Conservation (phyloP, 805 yeast genomes). For the Nakazawaea ishiwadae region DNA sequence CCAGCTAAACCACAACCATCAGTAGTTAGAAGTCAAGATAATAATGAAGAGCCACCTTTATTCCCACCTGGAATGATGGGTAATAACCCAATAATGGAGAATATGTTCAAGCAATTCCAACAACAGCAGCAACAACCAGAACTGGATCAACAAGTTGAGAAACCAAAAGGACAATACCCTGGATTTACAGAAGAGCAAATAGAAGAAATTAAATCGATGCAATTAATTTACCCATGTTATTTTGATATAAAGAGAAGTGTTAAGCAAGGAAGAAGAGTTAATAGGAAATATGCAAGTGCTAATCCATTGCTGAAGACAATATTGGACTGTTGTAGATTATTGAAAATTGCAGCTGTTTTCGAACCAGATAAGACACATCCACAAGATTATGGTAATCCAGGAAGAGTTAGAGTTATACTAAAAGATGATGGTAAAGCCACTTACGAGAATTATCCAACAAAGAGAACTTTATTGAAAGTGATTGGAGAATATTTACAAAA, state of each 20-base stretch:
- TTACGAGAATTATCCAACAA: slow-evolving; percentile 35
- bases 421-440: slow-evolving; percentile 45
- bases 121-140: slow-evolving; percentile 7
- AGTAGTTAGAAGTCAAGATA: slow-evolving; percentile 57
- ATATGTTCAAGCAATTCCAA: slow-evolving; percentile 21
- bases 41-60: slow-evolving; percentile 23
- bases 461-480: slow-evolving; percentile 59
- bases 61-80: slow-evolving; percentile 18
- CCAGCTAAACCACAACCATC: slow-evolving; percentile 57
- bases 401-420: slow-evolving; percentile 79
- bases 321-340: slow-evolving; percentile 56
- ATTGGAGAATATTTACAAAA: slow-evolving; percentile 51
- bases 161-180: slow-evolving; percentile 16
- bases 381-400: slow-evolving; percentile 96
- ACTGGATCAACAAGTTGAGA: no score
- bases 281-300: slow-evolving; percentile 60
- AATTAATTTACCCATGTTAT: slow-evolving; percentile 85
- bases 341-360: slow-evolving; percentile 34
- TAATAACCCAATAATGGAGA: slow-evolving; percentile 12
- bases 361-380: slow-evolving; percentile 90
- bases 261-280: slow-evolving; percentile 80
- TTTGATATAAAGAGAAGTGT: slow-evolving; percentile 77
- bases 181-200: slow-evolving; percentile 49
- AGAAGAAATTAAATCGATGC: slow-evolving; percentile 63
- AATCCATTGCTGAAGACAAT: slow-evolving; percentile 86